Evolutionary conservation across 495 filamentous ascomycete genomes (phyloP).

Genomic region (Tuber aestivum): DNA sequence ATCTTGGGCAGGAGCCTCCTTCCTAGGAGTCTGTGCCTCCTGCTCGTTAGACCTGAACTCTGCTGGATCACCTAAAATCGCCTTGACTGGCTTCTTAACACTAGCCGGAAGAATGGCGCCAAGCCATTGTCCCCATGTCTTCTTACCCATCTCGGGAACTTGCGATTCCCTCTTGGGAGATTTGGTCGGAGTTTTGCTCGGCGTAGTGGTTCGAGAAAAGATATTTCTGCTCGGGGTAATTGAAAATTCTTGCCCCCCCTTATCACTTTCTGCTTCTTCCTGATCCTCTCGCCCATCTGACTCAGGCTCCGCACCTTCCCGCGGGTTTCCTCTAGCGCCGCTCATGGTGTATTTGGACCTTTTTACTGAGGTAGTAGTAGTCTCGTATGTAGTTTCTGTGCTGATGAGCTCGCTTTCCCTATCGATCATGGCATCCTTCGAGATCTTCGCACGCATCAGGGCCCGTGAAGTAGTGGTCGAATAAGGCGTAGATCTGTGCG

Average conservation of each 20-base stretch:
- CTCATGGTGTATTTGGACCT: constrained; percentile 33
- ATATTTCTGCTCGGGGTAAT: constrained; percentile 31
- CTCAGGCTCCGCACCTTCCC: constrained; percentile 1
- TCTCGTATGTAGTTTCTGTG: constrained; percentile 29
- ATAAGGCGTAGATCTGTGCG: constrained; percentile 35
- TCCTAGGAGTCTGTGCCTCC: constrained; percentile 26
- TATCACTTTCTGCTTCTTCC: constrained; percentile 31
- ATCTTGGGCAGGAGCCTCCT: constrained; percentile 8
- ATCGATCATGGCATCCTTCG: constrained; percentile 21
- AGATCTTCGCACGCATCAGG: constrained; percentile 33
- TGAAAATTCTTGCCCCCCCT: constrained; percentile 16
- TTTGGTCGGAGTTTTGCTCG: constrained; percentile 25
- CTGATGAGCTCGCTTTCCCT: constrained; percentile 29
- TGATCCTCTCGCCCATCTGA: constrained; percentile 26
- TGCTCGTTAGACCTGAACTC: constrained; percentile 11
- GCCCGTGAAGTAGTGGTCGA: constrained; percentile 35
- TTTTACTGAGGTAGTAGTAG: constrained; percentile 8
- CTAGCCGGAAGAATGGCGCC: constrained; percentile 34
- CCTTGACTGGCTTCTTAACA: constrained; percentile 34
- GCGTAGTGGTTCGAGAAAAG: constrained; percentile 25
- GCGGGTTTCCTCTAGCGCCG: constrained; percentile 24
- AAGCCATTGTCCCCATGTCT: constrained; percentile 41
- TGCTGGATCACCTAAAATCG: constrained; percentile 29
- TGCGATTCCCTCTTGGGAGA: constrained; percentile 19
- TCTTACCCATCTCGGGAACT: constrained; percentile 30